These are phyloP conservation scores for Boletus vermiculosoides DNA, from an alignment of 768 basidiomycete species.

Conservation along the genomic window DNA sequence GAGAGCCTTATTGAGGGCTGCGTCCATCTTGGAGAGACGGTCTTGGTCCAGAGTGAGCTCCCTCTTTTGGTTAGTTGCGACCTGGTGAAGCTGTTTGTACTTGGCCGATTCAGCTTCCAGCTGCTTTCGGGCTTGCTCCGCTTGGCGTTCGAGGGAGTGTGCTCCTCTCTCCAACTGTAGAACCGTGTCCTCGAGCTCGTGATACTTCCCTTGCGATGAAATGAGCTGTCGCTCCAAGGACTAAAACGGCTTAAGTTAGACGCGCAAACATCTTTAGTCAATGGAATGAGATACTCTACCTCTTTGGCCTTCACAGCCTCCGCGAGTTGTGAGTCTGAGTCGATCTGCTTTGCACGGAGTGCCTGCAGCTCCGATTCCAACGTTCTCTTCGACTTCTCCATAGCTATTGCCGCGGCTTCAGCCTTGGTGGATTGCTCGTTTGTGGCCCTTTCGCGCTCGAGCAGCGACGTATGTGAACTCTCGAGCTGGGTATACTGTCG, in stretches of 20 bases:
- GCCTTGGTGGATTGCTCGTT: conserved; percentile 50
- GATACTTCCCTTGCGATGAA: conserved; percentile 69
- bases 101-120: conserved; percentile 72
- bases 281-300: conserved; percentile 42
- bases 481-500: conserved; percentile 62
- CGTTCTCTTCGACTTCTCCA: conserved; percentile 66
- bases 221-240: conserved; percentile 74
- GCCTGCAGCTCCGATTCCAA: conserved; percentile 72
- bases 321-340: conserved; percentile 61
- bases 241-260: conserved; percentile 39
- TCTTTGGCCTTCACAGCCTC: conserved; percentile 68
- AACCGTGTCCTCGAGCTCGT: conserved; percentile 85
- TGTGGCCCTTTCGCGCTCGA: conserved; percentile 54
- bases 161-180: conserved; percentile 84
- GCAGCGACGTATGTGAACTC: conserved; percentile 61
- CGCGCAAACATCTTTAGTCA: not conserved
- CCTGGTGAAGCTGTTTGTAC: conserved; percentile 72
- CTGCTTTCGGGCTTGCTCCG: conserved; percentile 69
- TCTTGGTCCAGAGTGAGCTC: conserved; percentile 72
- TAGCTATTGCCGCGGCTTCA: conserved; percentile 49
- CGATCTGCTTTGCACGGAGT: conserved; percentile 66
- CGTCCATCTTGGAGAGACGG: conserved; percentile 66
- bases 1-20: conserved; percentile 78
- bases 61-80: conserved; percentile 56
- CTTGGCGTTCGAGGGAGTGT: conserved; percentile 66